Percentiles rank a stretch among this genome's conserved stretches.
phyloP scores from a whole-genome alignment of 768 basidiomycete genomes.

The Amanita inopinata region DNA sequence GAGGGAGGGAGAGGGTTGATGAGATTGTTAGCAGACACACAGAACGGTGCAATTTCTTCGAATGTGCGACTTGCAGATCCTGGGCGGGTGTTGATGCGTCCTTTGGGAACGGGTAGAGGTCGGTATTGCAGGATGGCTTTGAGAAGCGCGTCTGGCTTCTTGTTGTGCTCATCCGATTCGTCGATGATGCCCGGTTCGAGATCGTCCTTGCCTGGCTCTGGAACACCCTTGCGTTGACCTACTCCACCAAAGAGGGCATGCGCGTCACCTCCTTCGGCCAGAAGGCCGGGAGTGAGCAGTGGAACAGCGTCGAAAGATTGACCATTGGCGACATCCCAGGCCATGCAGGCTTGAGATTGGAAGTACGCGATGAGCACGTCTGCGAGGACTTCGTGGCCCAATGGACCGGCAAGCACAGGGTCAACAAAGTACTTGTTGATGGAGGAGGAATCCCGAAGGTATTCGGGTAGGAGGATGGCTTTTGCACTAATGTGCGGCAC shows the following conservation, averaged over 20 bases:
- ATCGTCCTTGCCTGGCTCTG: constrained; percentile 29
- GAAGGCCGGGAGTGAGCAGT: constrained; percentile 24
- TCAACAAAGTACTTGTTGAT: constrained; percentile 71
- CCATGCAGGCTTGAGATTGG: constrained; percentile 78
- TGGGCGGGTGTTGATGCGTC: constrained; percentile 64
- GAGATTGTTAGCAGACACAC: constrained; percentile 94
- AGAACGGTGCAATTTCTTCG: constrained; percentile 84
- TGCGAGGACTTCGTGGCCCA: constrained; percentile 80
- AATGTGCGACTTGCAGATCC: constrained; percentile 25
- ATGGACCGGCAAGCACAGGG: constrained; percentile 66
- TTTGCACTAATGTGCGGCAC: constrained; percentile 88
- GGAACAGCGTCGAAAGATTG: constrained; percentile 51
- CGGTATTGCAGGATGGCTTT: constrained; percentile 23
- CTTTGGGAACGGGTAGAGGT: constrained; percentile 53
- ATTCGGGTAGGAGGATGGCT: constrained; percentile 71
- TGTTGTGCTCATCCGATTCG: constrained; percentile 19
- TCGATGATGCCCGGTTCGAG: background rate
- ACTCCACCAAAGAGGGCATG: constrained; percentile 79
- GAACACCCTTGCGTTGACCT: constrained; percentile 73
- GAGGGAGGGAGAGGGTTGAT: constrained; percentile 95
- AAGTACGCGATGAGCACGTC: constrained; percentile 90
- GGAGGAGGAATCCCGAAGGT: constrained; percentile 63
- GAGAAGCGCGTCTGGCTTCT: constrained; percentile 13
- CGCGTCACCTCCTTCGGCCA: constrained; percentile 25
- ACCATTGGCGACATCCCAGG: constrained; percentile 72